A percentile compares a stretch with the other conserved stretches of the same genome.
Conservation (phyloP, 2,329 filamentous ascomycete genomes). For the Akanthomyces uredinophilus region DNA sequence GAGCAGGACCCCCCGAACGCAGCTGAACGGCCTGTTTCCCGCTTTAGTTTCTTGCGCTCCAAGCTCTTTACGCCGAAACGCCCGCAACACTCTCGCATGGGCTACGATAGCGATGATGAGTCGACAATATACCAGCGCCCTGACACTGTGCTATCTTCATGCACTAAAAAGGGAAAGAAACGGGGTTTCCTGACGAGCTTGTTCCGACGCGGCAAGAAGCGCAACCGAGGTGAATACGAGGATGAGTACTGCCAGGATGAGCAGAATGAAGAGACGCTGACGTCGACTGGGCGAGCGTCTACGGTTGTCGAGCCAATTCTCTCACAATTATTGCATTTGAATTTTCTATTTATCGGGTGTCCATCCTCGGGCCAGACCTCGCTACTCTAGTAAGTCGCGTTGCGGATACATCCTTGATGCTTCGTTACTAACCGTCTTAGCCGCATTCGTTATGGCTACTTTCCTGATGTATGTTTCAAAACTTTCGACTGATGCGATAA, state of each 20-base stretch:
- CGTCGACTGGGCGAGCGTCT: neutral
- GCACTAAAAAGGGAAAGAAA: neutral
- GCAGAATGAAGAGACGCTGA: neutral
- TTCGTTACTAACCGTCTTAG: slow-evolving; percentile 20
- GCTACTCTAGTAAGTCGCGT: slow-evolving; percentile 29
- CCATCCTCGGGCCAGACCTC: slow-evolving; percentile 31
- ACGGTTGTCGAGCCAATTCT: slow-evolving; percentile 14
- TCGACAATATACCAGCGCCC: slow-evolving; percentile 23
- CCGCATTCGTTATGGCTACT: slow-evolving; percentile 33
- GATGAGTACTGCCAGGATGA: neutral
- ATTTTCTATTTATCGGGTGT: slow-evolving; percentile 34
- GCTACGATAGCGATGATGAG: slow-evolving; percentile 3
- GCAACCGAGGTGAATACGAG: neutral
- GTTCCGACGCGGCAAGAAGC: slow-evolving; percentile 7
- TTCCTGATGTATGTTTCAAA: slow-evolving; percentile 29
- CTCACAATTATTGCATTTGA: slow-evolving; percentile 25
- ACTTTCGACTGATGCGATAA: neutral
- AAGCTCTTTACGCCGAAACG: neutral
- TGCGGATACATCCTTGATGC: neutral
- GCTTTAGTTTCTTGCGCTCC: neutral
- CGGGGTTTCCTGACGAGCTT: neutral
- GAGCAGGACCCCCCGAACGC: slow-evolving; percentile 15
- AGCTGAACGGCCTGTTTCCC: neutral
- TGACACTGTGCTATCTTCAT: neutral
- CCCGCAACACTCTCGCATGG: neutral